Percentiles rank a stretch among this genome's conserved stretches.
phyloP scores from a whole-genome alignment of 1,284 basidiomycete genomes.

The Cutaneotrichosporon sp. region DNA sequence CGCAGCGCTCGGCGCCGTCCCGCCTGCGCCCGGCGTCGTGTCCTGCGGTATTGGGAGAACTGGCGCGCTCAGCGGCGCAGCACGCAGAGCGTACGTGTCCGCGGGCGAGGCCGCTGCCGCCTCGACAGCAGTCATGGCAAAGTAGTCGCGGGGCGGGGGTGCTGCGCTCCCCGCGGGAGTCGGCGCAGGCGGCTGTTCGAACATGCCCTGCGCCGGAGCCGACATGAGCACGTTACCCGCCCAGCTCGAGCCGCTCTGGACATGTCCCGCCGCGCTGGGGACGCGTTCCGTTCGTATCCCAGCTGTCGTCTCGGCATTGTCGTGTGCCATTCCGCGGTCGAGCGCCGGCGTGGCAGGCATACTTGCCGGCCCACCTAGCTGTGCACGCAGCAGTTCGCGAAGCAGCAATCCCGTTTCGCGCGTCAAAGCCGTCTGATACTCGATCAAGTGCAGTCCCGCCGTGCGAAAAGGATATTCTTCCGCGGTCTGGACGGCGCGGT shows the following conservation, averaged over 20 bases:
- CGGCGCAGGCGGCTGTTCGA: no score
- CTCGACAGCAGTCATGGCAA: no score
- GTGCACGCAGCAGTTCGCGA: background rate
- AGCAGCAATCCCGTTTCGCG: background rate
- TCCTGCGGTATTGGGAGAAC: background rate
- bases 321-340: background rate
- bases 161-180: no score
- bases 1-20: background rate
- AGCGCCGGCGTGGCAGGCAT: slow-evolving; percentile 1
- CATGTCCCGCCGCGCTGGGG: background rate
- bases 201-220: no score
- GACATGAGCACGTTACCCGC: no score
- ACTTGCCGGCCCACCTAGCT: background rate
- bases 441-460: background rate
- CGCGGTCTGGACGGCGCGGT: no score
- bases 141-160: no score
- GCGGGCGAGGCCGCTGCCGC: background rate
- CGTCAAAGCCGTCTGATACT: background rate
- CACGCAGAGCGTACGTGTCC: background rate
- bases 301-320: background rate
- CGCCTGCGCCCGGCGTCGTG: background rate
- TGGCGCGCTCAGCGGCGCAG: background rate
- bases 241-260: no score
- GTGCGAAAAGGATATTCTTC: no score
- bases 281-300: background rate